Conservation (phyloP, 345 rosid genomes). For the Populus euphratica region DNA sequence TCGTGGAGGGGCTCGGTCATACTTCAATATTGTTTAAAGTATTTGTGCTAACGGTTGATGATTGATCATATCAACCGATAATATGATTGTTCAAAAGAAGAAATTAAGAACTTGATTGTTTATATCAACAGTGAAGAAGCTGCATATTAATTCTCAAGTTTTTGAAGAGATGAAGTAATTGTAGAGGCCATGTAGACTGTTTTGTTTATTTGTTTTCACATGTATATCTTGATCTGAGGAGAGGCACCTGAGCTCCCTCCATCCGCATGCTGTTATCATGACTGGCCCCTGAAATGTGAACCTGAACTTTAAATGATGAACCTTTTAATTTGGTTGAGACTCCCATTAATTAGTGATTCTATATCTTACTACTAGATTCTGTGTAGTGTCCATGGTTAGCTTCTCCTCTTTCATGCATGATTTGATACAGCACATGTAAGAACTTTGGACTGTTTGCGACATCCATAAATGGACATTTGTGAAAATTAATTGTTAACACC, state of each 20-base stretch:
- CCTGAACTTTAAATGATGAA: neutral
- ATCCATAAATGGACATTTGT: slow-evolving; percentile 4
- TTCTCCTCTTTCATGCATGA: slow-evolving; percentile 23
- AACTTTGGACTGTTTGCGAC: slow-evolving; percentile 15
- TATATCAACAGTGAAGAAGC: too few species aligned
- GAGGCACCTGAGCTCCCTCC: neutral
- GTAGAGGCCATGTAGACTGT: neutral
- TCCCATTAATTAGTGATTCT: too few species aligned
- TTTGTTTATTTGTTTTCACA: neutral
- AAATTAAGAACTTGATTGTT: too few species aligned
- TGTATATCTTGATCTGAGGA: neutral
- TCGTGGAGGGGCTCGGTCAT: too few species aligned
- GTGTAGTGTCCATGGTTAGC: slow-evolving; percentile 25
- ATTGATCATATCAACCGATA: too few species aligned
- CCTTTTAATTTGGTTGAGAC: neutral
- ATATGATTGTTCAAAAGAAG: too few species aligned
- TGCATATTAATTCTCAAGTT: too few species aligned
- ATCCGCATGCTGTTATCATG: neutral
- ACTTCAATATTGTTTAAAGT: too few species aligned
- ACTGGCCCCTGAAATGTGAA: neutral
- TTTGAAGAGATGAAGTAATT: too few species aligned
- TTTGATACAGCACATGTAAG: slow-evolving; percentile 32
- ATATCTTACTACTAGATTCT: slow-evolving; percentile 12
- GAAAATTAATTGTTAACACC: neutral
- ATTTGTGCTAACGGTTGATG: too few species aligned